Percentiles rank a stretch among this genome's conserved stretches.
Evolutionary conservation across 108 stramenopile species (phyloP).

Genomic region (Cyclotella cryptica): DNA sequence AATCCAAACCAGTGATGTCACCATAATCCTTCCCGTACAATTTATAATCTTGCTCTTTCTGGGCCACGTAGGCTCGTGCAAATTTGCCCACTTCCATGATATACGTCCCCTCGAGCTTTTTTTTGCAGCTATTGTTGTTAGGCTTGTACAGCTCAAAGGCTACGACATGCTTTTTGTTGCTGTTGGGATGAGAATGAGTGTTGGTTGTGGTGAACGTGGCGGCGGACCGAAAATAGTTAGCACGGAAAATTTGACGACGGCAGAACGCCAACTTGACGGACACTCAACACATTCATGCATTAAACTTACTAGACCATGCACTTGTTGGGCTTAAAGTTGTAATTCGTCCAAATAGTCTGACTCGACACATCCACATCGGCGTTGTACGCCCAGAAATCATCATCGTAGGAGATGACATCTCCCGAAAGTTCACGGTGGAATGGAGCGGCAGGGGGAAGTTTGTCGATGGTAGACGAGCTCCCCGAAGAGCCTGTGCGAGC

Average conservation of each 20-base stretch:
- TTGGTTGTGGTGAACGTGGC: not conserved
- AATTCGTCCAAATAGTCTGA: constrained; percentile 38
- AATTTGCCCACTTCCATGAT: constrained; percentile 49
- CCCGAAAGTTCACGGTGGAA: constrained; percentile 28
- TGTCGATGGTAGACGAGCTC: not conserved
- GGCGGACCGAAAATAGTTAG: not conserved
- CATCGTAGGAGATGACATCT: constrained; percentile 26
- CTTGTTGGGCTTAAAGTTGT: constrained; percentile 33
- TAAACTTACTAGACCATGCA: constrained; percentile 49
- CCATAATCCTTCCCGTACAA: constrained; percentile 41
- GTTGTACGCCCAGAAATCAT: constrained; percentile 44
- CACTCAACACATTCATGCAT: too few species aligned
- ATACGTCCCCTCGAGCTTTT: constrained; percentile 33
- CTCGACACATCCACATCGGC: constrained; percentile 16
- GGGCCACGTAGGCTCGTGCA: constrained; percentile 39
- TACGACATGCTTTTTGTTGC: constrained; percentile 44
- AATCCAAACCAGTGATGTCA: constrained; percentile 31
- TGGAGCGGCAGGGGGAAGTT: not conserved
- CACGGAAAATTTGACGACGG: not conserved
- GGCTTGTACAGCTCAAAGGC: constrained; percentile 45
- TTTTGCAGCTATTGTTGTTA: constrained; percentile 44
- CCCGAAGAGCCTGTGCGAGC: not conserved
- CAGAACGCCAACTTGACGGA: too few species aligned
- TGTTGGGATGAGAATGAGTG: constrained; percentile 16
- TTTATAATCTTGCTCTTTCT: constrained; percentile 42